Percentiles rank a stretch among this genome's conserved stretches.
These are phyloP conservation scores for Zymoseptoria ardabiliae DNA, from an alignment of 2,329 filamentous ascomycete species.

Conservation along the genomic window DNA sequence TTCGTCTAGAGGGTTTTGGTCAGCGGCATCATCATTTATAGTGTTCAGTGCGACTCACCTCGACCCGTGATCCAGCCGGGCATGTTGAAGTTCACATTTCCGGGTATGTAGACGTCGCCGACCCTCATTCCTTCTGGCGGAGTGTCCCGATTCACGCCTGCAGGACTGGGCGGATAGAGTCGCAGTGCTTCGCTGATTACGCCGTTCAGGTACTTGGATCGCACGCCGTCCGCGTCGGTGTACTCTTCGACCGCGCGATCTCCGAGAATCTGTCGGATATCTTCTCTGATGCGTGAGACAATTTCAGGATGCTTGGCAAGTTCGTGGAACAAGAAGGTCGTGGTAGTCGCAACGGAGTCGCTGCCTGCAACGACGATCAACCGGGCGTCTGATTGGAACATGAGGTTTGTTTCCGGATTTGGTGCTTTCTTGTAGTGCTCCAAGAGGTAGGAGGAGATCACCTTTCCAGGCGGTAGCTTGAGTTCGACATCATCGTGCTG, in stretches of 20 bases:
- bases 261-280: constrained; percentile 18
- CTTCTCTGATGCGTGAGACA: constrained; percentile 23
- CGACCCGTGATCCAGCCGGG: constrained; percentile 17
- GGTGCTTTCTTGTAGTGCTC: constrained; percentile 1
- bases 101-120: constrained; percentile 29
- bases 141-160: constrained; percentile 27
- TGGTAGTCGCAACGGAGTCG: constrained; percentile 34
- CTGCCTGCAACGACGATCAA: constrained; percentile 6
- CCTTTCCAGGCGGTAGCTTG: not conserved
- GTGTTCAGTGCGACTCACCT: constrained; percentile 8
- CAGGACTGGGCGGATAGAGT: constrained; percentile 30
- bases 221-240: constrained; percentile 6
- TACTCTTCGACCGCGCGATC: not conserved
- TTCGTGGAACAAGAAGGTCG: constrained; percentile 35
- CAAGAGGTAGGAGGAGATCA: constrained; percentile 6
- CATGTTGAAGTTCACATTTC: constrained; percentile 13
- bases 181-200: constrained; percentile 34
- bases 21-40: no score
- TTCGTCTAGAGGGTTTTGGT: constrained; percentile 11
- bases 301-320: constrained; percentile 22
- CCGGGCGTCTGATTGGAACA: not conserved
- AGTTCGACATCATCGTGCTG: not conserved
- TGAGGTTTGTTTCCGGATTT: not conserved
- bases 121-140: constrained; percentile 29
- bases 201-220: constrained; percentile 27